Evolutionary conservation across 768 basidiomycete species (phyloP), one percentile per base, ranked within the genome.

Genomic region (Mycena leptocephala): DNA sequence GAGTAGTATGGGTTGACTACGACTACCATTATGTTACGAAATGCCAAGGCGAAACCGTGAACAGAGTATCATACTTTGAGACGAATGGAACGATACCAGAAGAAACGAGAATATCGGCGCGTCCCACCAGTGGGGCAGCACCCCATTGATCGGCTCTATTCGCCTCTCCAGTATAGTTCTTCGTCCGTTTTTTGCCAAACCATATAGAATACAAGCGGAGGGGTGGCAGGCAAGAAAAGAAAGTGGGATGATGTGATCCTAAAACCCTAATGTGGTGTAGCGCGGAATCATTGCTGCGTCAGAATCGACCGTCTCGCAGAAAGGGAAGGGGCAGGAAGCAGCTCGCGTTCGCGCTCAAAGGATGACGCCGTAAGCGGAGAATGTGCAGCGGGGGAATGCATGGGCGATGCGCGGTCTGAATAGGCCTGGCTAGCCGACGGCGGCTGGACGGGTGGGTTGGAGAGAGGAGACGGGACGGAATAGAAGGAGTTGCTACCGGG

Each of bases 271-370:
- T 28, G 33, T 35, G 33, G 30, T 2, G 35, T 35, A 37, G 32
- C 26, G 55, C 61, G 28, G 37, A 53, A 65, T 80, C 81, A 84
- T 74, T 86, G 85, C 72, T 85, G 84, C 56, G 85, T 79, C 79
- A 86, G 76, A 56, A 89, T 85, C 53, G 86, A 84, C 78, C 88
- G 82, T 53, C 88, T 90, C 26, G 86, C 86, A 22, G 88, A 86
- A 18, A 90, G 77, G 24, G 90, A 84, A 13, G 87, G 83, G n/a
- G 88, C 84, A 56, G 91, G 87, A 61, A 90, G 81, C 62, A 90
- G 86, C 30, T 91, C 90, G 61, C 88, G 86, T 56, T 92, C 91
- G 76, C 92, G 87, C 81, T 93, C 92, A 81, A 89, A 93, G 0
- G 91, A 89, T 46, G 90, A 84, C 8, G 88, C 79, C 33, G 84